Evolutionary conservation across 148 eudicot species (phyloP).

Genomic region (Rhododendron molle): DNA sequence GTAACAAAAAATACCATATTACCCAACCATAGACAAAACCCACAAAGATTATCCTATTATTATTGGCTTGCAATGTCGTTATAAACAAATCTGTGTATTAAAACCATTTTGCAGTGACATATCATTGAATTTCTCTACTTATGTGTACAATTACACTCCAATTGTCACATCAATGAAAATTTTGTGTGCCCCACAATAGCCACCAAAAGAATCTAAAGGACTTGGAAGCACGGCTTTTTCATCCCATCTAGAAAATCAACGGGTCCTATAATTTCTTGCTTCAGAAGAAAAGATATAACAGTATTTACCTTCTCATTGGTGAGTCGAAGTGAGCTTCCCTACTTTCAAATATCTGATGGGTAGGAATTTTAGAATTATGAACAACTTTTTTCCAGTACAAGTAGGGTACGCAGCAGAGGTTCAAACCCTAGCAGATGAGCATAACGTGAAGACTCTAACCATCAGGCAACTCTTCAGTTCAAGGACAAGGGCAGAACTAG

Average conservation of each 20-base stretch:
- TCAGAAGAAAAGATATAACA: background rate
- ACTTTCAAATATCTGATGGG: background rate
- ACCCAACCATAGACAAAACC: background rate
- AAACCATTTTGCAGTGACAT: background rate
- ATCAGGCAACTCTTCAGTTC: background rate
- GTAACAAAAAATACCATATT: background rate
- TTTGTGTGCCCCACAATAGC: background rate
- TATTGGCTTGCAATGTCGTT: background rate
- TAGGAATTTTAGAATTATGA: background rate
- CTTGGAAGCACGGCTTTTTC: background rate
- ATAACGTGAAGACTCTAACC: background rate
- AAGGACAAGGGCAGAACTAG: background rate
- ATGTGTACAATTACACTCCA: background rate
- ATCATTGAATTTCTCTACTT: background rate
- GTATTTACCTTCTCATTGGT: background rate
- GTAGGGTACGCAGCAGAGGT: background rate
- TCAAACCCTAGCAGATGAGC: background rate
- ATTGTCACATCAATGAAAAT: background rate
- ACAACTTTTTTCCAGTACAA: background rate
- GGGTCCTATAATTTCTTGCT: background rate
- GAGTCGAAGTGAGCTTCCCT: background rate
- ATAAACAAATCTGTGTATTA: background rate
- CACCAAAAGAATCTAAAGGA: background rate
- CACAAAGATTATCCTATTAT: background rate
- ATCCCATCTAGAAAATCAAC: background rate